Evolutionary conservation across 2,329 filamentous ascomycete species (phyloP), one percentile per base, ranked within the genome.

Genomic region (Fusarium sp.): DNA sequence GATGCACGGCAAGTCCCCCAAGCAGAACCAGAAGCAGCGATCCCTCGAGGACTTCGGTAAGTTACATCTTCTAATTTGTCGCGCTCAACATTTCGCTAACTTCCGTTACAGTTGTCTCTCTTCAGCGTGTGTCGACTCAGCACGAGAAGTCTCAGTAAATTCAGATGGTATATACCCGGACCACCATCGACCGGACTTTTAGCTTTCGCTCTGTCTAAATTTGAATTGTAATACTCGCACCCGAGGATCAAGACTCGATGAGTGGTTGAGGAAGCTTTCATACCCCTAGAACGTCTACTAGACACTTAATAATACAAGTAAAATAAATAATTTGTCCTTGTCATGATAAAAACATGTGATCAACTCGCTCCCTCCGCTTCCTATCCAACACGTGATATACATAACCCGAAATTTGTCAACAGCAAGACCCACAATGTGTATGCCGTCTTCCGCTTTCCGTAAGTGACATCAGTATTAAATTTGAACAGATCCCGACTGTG

Each of bases 71-170:
- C 14, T 46, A 33, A 35, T n/a, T 58, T 46, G 8, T 3, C 13
- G 7, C 4, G 0, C 15, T 27, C 22, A 53, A 40, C 44, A 45
- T 19, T 17, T 23, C 52, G 73, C 87, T 91, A 87, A 91, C 78
- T 86, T 73, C 2, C 7, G 73, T 77, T 62, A 67, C 75, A 93
- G 92, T 96, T 79, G 92, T 96, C 77, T 94, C 92, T 64, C 86
- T 96, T 79, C 92, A 96, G 84, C 92, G 93, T 81, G 92, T 96
- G 71, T 95, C 93, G 56, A 96, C 92, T 65, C 92, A 96, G 83
- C 93, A 97, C 85, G 93, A 96, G 85, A 95, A 94, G 87, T 92
- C 89, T 72, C 84, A 89, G 81, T 94, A 91, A 79, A 78, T 76
- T 73, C 56, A 63, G 73, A 72, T 74, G 70, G 73, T 76, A 78